Conservation (phyloP, 1,284 basidiomycete genomes). For the Boletus semigastroideus region DNA sequence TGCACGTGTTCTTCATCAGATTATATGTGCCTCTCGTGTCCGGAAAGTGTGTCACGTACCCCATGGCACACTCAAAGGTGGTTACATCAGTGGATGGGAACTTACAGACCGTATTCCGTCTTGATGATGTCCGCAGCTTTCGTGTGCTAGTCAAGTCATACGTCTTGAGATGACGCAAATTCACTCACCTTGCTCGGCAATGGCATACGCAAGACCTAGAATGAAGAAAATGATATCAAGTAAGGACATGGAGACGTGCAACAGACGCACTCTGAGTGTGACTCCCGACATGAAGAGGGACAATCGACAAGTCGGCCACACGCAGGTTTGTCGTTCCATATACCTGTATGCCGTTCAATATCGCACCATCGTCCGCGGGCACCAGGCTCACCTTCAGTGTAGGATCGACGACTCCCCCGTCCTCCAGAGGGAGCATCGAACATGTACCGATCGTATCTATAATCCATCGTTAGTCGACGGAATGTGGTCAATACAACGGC, state of each 20-base stretch:
- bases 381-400: neutral
- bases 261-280: constrained; percentile 1
- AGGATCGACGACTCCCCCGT: constrained; percentile 3
- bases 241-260: neutral
- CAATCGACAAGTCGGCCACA: constrained; percentile 1
- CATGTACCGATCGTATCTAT: constrained; percentile 4
- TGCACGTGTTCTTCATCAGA: no score
- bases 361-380: neutral
- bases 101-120: constrained; percentile 1
- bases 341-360: neutral
- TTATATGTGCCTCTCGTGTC: neutral
- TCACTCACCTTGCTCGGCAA: constrained; percentile 3
- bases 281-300: constrained; percentile 3
- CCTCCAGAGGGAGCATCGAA: constrained; percentile 7
- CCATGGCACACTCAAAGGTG: neutral
- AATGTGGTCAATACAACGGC: neutral
- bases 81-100: neutral
- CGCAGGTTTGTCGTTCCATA: constrained; percentile 4
- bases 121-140: constrained; percentile 6
- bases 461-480: neutral
- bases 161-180: neutral
- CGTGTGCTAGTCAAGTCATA: neutral
- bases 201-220: neutral
- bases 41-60: no score
- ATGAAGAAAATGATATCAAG: neutral